Percentiles rank a stretch among this genome's conserved stretches.
phyloP scores from a whole-genome alignment of 768 basidiomycete species.

The Tricholoma bakamatsutake region DNA sequence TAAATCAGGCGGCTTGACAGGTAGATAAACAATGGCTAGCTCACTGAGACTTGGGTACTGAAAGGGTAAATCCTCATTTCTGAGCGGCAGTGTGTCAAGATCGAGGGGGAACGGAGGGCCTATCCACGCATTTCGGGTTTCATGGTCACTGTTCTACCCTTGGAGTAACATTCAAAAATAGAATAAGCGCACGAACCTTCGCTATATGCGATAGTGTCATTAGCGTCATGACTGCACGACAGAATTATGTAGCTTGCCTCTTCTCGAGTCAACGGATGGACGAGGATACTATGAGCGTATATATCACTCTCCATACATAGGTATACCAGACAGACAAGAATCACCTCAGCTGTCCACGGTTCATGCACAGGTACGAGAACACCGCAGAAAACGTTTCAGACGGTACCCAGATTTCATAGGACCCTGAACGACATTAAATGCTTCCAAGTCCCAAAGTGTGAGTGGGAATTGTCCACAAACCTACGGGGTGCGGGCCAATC shows the following conservation, averaged over 20 bases:
- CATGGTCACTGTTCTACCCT: slow-evolving; percentile 51
- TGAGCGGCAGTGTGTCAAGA: slow-evolving; percentile 47
- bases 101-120: slow-evolving; percentile 67
- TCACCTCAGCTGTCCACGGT: slow-evolving; percentile 66
- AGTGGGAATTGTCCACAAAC: slow-evolving; percentile 29
- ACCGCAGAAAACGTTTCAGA: slow-evolving; percentile 67
- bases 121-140: slow-evolving; percentile 66
- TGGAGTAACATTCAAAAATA: background rate
- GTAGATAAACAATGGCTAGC: slow-evolving; percentile 15
- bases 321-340: background rate
- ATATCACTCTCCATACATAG: background rate
- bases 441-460: too few species aligned
- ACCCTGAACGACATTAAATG: slow-evolving; percentile 44
- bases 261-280: slow-evolving; percentile 71
- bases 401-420: slow-evolving; percentile 80
- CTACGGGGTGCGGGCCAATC: slow-evolving; percentile 72
- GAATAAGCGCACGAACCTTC: slow-evolving; percentile 34
- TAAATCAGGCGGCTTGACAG: background rate
- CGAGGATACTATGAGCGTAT: slow-evolving; percentile 47
- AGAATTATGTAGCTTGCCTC: slow-evolving; percentile 39
- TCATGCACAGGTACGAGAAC: slow-evolving; percentile 69
- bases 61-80: slow-evolving; percentile 47
- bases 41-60: slow-evolving; percentile 65
- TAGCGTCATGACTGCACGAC: background rate
- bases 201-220: slow-evolving; percentile 25